Evolutionary conservation across 106 monocot species (phyloP), one percentile per base, ranked within the genome.

Genomic region (Dioscorea zingiberensis): DNA sequence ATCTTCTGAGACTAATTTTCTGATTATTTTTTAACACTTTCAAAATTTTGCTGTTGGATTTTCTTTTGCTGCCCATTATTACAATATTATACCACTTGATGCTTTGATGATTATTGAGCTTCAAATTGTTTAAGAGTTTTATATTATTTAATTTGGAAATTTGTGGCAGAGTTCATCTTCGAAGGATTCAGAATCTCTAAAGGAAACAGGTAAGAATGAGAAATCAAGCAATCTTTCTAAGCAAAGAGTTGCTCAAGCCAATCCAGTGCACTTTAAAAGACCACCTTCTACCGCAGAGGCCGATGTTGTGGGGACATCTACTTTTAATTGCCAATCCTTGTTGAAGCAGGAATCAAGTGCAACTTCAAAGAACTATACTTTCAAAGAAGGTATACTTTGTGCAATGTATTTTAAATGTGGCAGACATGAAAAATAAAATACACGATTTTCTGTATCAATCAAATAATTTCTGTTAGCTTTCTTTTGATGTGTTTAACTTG

Each of bases 301-400:
- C 74, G 91, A 91, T 64, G 80, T 88, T 71, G 72, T 81, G 44
- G 97, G 88, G n/a, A 44, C 83, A 54, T 81, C 97, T 30, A 80
- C 81, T 7, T 59, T 80, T n/a, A 82, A 82, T 73, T 77, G 76
- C 16, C 80, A 75, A 44, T 80, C 83, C 64, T 58, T 81, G 57
- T 86, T 75, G 16, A 97, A 92, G 79, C 88, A 81, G 55, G 92
- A 91, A 47, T 92, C 91, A 46, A 87, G 87, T 23, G 86, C 92
- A 46, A 70, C 97, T 57, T 88, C 92, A 64, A 97, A 88, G 70
- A 73, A 47, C 27, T 80, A 88, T 74, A 81, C 70, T 63, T 97
- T 88, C 55, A 88, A 84, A 88, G 88, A 97, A 92, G 97, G 97
- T 59, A 83, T 77, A 60, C 0, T 69, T 38, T 38, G 38, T 38